Percentiles rank a stretch among this genome's conserved stretches.
phyloP scores from a whole-genome alignment of 2,329 filamentous ascomycete species.

The Huntiella savannae region DNA sequence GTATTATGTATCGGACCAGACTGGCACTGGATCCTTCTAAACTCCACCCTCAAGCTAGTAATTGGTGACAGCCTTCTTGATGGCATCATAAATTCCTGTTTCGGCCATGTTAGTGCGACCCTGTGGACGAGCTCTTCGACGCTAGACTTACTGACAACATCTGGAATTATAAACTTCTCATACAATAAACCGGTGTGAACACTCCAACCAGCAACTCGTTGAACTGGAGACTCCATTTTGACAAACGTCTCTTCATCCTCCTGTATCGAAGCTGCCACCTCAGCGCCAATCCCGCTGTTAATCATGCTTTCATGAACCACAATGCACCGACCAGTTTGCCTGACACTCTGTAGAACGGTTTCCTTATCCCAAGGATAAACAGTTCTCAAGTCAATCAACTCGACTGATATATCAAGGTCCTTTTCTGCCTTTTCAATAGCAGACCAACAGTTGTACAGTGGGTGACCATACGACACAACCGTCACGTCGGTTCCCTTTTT shows the following conservation, averaged over 20 bases:
- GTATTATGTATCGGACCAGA: no score
- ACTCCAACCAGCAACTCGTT: slow-evolving; percentile 74
- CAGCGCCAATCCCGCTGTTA: slow-evolving; percentile 74
- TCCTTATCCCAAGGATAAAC: slow-evolving; percentile 83
- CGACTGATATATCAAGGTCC: slow-evolving; percentile 57
- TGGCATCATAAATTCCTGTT: slow-evolving; percentile 21
- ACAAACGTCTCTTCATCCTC: slow-evolving; percentile 59
- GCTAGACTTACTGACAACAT: slow-evolving; percentile 58
- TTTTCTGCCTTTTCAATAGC: slow-evolving; percentile 59
- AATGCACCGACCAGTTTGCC: slow-evolving; percentile 69
- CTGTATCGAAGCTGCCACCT: slow-evolving; percentile 75
- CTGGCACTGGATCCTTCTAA: neutral
- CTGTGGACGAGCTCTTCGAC: neutral
- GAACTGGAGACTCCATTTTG: slow-evolving; percentile 66
- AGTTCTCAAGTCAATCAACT: slow-evolving; percentile 74
- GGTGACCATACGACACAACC: slow-evolving; percentile 74
- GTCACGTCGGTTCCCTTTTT: slow-evolving; percentile 68
- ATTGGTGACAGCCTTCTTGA: slow-evolving; percentile 48
- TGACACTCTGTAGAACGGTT: slow-evolving; percentile 62
- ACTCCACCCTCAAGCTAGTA: slow-evolving; percentile 18
- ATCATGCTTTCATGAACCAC: slow-evolving; percentile 88
- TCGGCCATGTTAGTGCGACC: neutral
- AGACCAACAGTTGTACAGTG: slow-evolving; percentile 62
- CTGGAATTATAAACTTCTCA: slow-evolving; percentile 67
- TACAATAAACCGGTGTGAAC: slow-evolving; percentile 64